Evolutionary conservation across 148 eudicot genomes (phyloP).

Genomic region (Bassia scoparia): DNA sequence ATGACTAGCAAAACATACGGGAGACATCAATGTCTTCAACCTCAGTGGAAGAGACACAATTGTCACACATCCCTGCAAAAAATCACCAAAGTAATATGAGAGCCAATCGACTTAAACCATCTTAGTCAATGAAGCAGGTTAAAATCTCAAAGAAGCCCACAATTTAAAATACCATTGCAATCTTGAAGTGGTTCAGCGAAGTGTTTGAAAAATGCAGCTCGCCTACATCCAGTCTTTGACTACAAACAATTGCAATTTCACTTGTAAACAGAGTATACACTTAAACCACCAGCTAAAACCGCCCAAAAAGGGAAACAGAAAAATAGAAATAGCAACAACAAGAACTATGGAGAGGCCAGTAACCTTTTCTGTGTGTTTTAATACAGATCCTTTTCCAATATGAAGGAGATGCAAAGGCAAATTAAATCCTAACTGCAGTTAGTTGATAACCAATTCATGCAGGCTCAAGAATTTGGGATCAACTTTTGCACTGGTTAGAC

Average conservation of each 20-base stretch:
- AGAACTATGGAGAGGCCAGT: not conserved
- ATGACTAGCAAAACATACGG: conserved; percentile 39
- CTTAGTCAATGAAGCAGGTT: conserved; percentile 4
- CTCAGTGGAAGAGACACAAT: conserved; percentile 62
- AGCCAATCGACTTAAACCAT: conserved; percentile 3
- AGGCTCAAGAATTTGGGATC: too few relatives aligned
- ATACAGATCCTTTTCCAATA: too few relatives aligned
- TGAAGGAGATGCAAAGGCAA: not conserved
- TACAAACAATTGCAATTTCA: conserved; percentile 25
- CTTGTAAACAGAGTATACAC: not conserved
- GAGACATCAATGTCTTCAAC: conserved; percentile 77
- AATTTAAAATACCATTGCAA: conserved; percentile 61
- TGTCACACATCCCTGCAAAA: conserved; percentile 91
- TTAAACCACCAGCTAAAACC: not conserved
- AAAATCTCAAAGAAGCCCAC: not conserved
- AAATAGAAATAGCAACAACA: not conserved
- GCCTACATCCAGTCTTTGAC: conserved; percentile 78
- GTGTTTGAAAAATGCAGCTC: conserved; percentile 84
- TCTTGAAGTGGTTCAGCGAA: conserved; percentile 91
- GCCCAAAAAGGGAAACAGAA: not conserved
- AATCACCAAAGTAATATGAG: not conserved
- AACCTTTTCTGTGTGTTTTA: too few relatives aligned
- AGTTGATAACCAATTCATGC: too few relatives aligned
- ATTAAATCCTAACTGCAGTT: not conserved
- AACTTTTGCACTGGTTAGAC: too few relatives aligned